Evolutionary conservation across 1,284 basidiomycete genomes (phyloP), one percentile per base, ranked within the genome.

Genomic region (Taiwanofungus camphoratus): DNA sequence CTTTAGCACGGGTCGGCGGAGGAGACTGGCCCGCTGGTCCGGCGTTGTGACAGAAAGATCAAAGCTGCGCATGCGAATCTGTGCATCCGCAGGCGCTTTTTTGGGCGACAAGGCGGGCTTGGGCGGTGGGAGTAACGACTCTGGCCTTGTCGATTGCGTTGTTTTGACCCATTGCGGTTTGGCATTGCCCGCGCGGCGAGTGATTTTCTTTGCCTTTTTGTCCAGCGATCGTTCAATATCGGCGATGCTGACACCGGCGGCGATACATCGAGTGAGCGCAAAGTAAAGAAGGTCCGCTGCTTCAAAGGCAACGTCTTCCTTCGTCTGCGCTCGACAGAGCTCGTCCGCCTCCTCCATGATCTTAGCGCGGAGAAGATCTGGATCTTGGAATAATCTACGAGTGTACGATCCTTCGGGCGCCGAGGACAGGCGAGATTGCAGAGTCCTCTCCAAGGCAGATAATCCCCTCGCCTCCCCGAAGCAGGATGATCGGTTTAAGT

Each of bases 321-420:
- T 77, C 4, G 79, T 80, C 54, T 82, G 71, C 12, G 96, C 96
- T 20, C 76, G 75, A 58, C 93, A 95, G 11, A 99, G 77, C 65
- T 99, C 96, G 56, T 95, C 91, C 0, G 96, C 96, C 65, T 99
- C 96, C 65, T 99, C 96, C 80, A 90, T 92, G 49, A 99, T 92
- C 70, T 99, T 99, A 40, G 93, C 85, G 40, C 76, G 77, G 34
- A 99, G 73, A 16, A 99, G 73, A 37, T 77, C 77, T 8, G 84
- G 69, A 57, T 98, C 92, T 44, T 77, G 75, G 64, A 99, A 98
- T 19, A 99, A 68, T 35, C 92, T 73, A 42, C 79, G 82, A 11
- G 96, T 99, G 67, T 99, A 99, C 6, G 89, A 93, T 1, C 91
- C 94, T 49, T 86, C 80, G 0, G 93, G 94, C 0, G 94, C 92